Conservation (phyloP, 441 rosid species). For the Adansonia grandidieri region DNA sequence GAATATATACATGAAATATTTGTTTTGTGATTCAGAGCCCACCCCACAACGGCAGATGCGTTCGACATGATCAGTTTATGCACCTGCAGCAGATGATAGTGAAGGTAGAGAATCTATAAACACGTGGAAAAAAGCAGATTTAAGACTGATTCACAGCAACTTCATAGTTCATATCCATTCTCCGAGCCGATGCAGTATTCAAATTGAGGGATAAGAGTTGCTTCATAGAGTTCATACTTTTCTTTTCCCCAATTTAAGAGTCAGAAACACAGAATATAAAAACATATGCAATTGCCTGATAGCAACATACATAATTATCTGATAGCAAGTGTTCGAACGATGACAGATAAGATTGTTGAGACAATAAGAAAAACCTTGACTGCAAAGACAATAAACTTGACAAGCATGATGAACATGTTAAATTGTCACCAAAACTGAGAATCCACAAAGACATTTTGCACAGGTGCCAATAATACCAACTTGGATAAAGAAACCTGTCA, state of each 20-base stretch:
- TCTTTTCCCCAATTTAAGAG: no score
- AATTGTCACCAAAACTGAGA: background rate
- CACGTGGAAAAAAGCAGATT: no score
- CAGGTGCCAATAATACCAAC: background rate
- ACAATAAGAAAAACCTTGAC: background rate
- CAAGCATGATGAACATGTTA: background rate
- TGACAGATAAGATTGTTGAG: background rate
- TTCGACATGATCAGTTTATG: slow-evolving; percentile 72
- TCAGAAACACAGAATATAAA: no score
- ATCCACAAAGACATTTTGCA: no score
- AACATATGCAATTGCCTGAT: no score
- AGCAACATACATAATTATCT: no score
- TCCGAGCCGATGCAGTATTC: no score
- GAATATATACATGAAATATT: no score
- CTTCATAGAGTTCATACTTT: no score
- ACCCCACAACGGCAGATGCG: slow-evolving; percentile 70
- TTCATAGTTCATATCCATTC: no score
- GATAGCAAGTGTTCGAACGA: background rate
- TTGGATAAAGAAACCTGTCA: slow-evolving; percentile 8
- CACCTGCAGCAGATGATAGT: slow-evolving; percentile 52
- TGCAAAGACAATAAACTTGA: background rate
- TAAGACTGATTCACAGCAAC: no score
- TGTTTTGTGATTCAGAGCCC: slow-evolving; percentile 31
- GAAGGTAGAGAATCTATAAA: slow-evolving; percentile 42
- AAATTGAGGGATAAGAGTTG: no score